phyloP scores from a whole-genome alignment of 139 green algal species.

The Micractinium sp. region DNA sequence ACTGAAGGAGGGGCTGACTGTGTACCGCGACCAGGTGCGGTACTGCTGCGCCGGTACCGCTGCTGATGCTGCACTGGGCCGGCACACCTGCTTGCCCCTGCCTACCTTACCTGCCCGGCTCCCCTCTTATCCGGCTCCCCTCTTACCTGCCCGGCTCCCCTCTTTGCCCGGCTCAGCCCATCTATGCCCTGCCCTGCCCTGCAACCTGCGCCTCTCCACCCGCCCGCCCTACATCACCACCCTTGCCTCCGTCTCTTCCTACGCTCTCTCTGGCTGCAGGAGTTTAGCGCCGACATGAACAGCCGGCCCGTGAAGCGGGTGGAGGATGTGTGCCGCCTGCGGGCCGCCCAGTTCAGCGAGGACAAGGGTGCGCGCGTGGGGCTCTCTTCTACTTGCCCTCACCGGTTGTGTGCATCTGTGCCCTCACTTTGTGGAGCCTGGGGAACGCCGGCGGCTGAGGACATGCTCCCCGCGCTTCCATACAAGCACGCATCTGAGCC shows the following conservation, averaged over 20 bases:
- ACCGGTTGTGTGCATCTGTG: background rate
- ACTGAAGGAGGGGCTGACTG: conserved; percentile 98
- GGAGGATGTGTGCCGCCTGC: conserved; percentile 82
- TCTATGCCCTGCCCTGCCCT: background rate
- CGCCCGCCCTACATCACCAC: background rate
- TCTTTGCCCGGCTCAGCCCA: background rate
- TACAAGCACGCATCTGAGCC: no score
- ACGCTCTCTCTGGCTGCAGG: conserved; percentile 53
- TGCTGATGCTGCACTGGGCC: no score
- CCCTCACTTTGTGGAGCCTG: no score
- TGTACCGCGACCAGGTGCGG: conserved; percentile 88
- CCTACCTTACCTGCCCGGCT: no score
- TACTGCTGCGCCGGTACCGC: no score
- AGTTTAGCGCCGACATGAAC: conserved; percentile 98
- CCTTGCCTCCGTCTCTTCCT: background rate
- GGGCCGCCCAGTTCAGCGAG: conserved; percentile 91
- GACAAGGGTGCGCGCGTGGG: conserved; percentile 71
- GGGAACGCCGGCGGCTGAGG: no score
- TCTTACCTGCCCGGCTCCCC: no score
- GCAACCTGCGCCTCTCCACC: background rate
- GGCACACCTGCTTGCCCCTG: no score
- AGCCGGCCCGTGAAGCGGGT: conserved; percentile 93
- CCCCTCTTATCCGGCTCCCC: no score
- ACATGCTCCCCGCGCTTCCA: no score
- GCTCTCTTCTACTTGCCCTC: background rate